phyloP scores from a whole-genome alignment of 2,329 filamentous ascomycete genomes.

The Xylariaceae sp. region DNA sequence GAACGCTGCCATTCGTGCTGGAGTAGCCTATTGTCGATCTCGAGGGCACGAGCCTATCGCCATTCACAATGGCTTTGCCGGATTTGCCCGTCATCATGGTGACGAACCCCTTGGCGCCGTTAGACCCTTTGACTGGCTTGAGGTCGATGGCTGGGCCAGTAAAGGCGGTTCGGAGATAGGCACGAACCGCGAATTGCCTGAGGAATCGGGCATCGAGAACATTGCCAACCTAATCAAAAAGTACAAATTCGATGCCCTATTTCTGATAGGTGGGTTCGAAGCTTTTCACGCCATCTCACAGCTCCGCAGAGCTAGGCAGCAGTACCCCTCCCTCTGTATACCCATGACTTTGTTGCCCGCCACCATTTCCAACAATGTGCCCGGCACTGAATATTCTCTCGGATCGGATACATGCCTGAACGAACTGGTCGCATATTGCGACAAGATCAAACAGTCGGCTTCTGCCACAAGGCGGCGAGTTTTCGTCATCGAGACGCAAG shows the following conservation, averaged over 20 bases:
- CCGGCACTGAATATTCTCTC: slow-evolving; percentile 94
- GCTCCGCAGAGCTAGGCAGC: slow-evolving; percentile 76
- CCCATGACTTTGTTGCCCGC: slow-evolving; percentile 90
- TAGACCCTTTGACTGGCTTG: slow-evolving; percentile 86
- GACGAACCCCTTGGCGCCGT: slow-evolving; percentile 84
- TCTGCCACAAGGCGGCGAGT: slow-evolving; percentile 91
- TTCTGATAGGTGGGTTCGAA: slow-evolving; percentile 94
- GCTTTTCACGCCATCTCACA: slow-evolving; percentile 92
- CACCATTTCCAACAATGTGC: slow-evolving; percentile 99
- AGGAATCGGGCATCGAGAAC: slow-evolving; percentile 80
- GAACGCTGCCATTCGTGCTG: slow-evolving; percentile 94
- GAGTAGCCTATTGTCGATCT: slow-evolving; percentile 89
- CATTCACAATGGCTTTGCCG: slow-evolving; percentile 96
- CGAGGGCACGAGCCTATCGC: slow-evolving; percentile 92
- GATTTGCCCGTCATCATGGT: slow-evolving; percentile 86
- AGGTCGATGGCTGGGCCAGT: slow-evolving; percentile 94
- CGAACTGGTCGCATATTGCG: slow-evolving; percentile 91
- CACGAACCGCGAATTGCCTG: slow-evolving; percentile 91
- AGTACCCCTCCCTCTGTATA: slow-evolving; percentile 87
- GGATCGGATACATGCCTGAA: slow-evolving; percentile 97
- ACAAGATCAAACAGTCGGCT: slow-evolving; percentile 96
- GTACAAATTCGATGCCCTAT: slow-evolving; percentile 89
- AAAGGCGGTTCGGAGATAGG: slow-evolving; percentile 97
- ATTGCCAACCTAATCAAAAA: slow-evolving; percentile 83
- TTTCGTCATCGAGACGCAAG: slow-evolving; percentile 98